Evolutionary conservation across 2,329 filamentous ascomycete genomes (phyloP), one percentile per base, ranked within the genome.

Genomic region (Chrysoporthe cubensis): DNA sequence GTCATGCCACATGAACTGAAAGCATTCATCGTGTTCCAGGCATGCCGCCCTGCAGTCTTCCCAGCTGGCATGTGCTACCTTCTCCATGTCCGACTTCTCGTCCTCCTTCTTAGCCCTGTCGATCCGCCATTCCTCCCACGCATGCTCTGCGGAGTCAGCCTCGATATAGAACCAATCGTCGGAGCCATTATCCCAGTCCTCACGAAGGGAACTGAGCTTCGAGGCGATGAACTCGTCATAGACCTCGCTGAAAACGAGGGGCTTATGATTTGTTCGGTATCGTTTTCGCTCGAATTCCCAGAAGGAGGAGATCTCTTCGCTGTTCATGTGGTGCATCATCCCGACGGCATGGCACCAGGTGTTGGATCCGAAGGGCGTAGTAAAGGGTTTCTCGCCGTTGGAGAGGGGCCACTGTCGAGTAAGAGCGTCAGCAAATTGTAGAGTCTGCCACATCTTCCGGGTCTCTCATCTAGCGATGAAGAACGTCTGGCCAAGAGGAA

Each of bases 271-370:
- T 9, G 64, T 68, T 42, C 65, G 40, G 44, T 78, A 78, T 57
- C 79, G 78, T 44, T 75, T 74, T 70, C 78, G 78, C 72, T 88
- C 85, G 71, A 82, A 86, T n/a, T 82, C 78, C 80, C 82, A 85
- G 52, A 87, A 78, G 11, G 76, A 77, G 34, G 80, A 82, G 4
- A 86, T 77, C 65, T 87, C 86, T 66, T 85, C 80, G 69, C 80
- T 78, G 26, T 78, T 78, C 70, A 85, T 78, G 73, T 87, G 84
- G 73, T 87, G 84, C 84, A 88, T 86, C 5, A 85, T 87, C 1
- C 83, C 79, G 57, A 87, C 78, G 9, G 85, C 83, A 62, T 86
- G 82, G 73, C 85, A 88, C 85, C 85, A 88, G 69, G 85, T 78
- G n/a, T 75, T 76, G 1, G 75, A 71, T 48, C 79, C 78, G 68